Base-by-base conservation (phyloP, 179 eudicot species). In the Gypsophila paniculata region DNA sequence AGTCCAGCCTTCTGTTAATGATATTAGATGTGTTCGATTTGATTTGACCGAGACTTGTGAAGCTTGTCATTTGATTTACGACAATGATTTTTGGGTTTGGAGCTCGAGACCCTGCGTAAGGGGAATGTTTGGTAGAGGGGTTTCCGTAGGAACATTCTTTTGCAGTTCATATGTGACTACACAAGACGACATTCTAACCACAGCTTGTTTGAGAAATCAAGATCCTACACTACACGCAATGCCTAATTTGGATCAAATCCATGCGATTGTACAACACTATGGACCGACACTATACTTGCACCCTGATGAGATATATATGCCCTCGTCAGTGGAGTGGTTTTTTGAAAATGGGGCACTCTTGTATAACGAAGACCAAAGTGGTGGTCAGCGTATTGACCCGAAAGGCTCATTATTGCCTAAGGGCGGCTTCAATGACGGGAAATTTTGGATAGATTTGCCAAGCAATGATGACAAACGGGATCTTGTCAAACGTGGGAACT, bases 381-480 rank as follows among this genome's bases (percentile, higher is more conserved):
- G 65, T 0, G 90, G 91, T 3, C 76, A 76, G 13, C 38, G 77
- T 2, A 78, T 93, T 6, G 86, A 86, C 15, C 80, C 88, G 1
- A 78, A 77, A 0, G 98, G 98, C 49, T 84, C 85, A 13, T 83
- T 85, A 74, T 84, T 91, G 65, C 97, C 97, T 2, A 74, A 74
- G 51, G 87, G 85, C 49, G 92, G 94, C 39, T 74, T 70, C 6
- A 84, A 85, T 39, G 97, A 94, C 48, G 94, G 87, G 10, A 53
- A 80, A 4, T 94, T 76, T 72, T 94, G 99, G 97, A 68, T 94
- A 29, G 97, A 89, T 72, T 85, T 94, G 65, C 99, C 99, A 11
- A 61, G 21, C 2, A 84, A 86, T 48, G 39, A 71, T 34, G 81
- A 76, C 4, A 85, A 83, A 44, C 84, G 77, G 49, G 81, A 83